A percentile compares a stretch with the other conserved stretches of the same genome.
phyloP scores from a whole-genome alignment of 192 early-diverging fungal genomes.

The Coemansia asiatica region DNA sequence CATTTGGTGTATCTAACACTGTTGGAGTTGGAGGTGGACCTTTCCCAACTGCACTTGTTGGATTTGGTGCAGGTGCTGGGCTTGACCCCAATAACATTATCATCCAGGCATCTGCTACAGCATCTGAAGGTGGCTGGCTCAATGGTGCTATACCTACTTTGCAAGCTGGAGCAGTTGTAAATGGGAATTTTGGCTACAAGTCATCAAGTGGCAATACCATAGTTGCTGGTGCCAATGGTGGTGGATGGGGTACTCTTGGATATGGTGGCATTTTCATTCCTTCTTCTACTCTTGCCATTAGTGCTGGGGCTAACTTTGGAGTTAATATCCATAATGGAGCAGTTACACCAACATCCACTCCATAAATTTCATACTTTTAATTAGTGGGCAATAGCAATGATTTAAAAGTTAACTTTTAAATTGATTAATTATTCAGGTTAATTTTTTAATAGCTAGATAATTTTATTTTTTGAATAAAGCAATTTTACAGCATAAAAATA shows the following conservation, averaged over 20 bases:
- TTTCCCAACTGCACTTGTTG: slow-evolving; percentile 12
- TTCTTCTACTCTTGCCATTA: slow-evolving; percentile 6
- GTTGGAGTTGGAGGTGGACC: slow-evolving; percentile 23
- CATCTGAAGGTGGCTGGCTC: slow-evolving; percentile 27
- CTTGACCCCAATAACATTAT: slow-evolving; percentile 18
- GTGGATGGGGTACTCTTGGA: slow-evolving; percentile 5
- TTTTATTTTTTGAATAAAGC: no score
- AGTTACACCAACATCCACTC: not conserved
- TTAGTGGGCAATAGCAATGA: not conserved
- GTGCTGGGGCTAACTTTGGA: slow-evolving; percentile 15
- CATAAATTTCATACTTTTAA: not conserved
- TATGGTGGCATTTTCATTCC: slow-evolving; percentile 39
- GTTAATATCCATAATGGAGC: slow-evolving; percentile 20
- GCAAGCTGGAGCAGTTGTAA: slow-evolving; percentile 6
- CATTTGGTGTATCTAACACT: slow-evolving; percentile 12
- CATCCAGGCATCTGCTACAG: slow-evolving; percentile 16
- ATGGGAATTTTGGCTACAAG: slow-evolving; percentile 13
- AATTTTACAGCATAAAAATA: no score
- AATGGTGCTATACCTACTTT: slow-evolving; percentile 18
- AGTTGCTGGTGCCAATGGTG: slow-evolving; percentile 11
- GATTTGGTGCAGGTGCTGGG: slow-evolving; percentile 7
- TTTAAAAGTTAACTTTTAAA: not conserved
- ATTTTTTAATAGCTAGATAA: no score
- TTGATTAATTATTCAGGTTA: no score
- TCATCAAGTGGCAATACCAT: slow-evolving; percentile 9